Base-by-base conservation (phyloP, 495 filamentous ascomycete species). In the Lepraria neglecta region DNA sequence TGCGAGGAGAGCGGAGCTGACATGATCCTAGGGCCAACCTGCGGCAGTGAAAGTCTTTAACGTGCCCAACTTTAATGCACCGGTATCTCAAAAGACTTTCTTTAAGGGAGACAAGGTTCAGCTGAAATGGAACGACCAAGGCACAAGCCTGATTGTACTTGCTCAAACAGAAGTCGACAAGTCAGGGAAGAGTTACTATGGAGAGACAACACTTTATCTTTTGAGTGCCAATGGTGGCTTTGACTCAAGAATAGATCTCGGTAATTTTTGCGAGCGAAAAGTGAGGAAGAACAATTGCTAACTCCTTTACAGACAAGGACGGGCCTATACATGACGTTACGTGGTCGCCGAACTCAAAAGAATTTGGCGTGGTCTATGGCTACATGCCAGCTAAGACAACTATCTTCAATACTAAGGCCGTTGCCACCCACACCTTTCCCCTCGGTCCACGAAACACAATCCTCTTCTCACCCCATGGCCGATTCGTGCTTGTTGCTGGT, bases 51-150 rank as follows among this genome's bases (percentile, higher is more conserved):
- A 95, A 76, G 88, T 97, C 45, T 97, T 87, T 75, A 87, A 92
- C 68, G 87, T 97, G 55, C 94, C 94, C 19, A 81, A 89, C 64
- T 96, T 96, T 73, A 78, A 74, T 63, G 74, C 74, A 43, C 81
- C 91, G 2, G 84, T 96, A 24, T 97, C 95, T 12, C 91, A 97
- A 73, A 97, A 97, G 86, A 97, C 85, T 27, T 98, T 98, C 75
- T 98, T 89, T 82, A 98, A 98, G 78, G 94, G 91, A 60, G 94
- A 98, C 75, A 97, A 97, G 77, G 91, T 97, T 42, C 89, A 96
- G 75, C 77, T 98, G 65, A 97, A 97, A 78, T 98, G 94, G 94
- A 97, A 97, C 74, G 80, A 82, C 45, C 80, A 89, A 58, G 94
- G 94, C 17, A 96, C 90, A 11, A 91, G 83, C 68, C 73, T 97